Base-by-base conservation (phyloP, 176 grass and related monocot genomes). In the Chloris gayana region DNA sequence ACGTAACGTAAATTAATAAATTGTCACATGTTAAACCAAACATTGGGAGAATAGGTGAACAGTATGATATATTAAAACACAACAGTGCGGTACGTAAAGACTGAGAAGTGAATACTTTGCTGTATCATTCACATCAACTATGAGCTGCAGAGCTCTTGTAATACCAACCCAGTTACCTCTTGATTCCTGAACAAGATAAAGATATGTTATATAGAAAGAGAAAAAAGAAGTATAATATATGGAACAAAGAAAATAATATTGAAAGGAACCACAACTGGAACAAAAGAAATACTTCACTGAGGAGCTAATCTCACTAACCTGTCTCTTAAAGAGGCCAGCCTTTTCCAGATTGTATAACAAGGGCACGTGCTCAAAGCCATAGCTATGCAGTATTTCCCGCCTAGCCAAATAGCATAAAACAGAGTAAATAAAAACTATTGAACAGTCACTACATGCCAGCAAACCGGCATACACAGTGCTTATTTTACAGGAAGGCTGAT, bases 341-440 rank as follows among this genome's bases (percentile, higher is more conserved):
- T 98, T 95, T 87, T 98, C 95, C 76, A 98, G 86, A 93, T 93
- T 98, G 84, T 93, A 88, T 69, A 98, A 84, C 57, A 89, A 89
- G 19, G 83, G 38, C 90, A 98, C 89, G 79, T 98, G 88, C 76
- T 95, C 95, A 87, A 93, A 98, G 67, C 95, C 95, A 88, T 98
- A 98, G 74, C 92, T 95, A 58, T 98, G 95, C 34, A 98, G 90
- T 82, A 98, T 95, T 87, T 98, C 95, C 34, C 90, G 80, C 86
- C 95, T 98, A 84, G 37, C 25, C 37, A 33, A 61, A 61, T 76
- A 63, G 64, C 56, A 80, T 15, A 58, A 45, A 82, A 37, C 49
- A 11, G 13, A 74, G 10, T 75, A 58, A 35, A 77, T 10, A 41
- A 64, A 35, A 53, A 50, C 34, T 39, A 67, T 25, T 33, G 25